Conservation (phyloP, 176 grass and related monocot species). For the Bonia amplexicaulis region DNA sequence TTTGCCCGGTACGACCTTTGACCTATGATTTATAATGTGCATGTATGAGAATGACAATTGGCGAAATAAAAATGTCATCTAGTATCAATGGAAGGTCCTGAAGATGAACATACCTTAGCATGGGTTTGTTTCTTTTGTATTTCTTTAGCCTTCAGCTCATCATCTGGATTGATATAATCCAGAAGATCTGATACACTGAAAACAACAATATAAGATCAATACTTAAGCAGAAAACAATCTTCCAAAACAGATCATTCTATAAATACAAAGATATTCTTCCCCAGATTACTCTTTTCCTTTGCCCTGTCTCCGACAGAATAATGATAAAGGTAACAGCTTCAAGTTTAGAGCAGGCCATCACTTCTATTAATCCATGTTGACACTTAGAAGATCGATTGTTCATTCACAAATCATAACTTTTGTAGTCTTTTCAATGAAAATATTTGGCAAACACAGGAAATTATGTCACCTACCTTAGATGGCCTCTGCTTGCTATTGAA, state of each 20-base stretch:
- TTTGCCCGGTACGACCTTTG: constrained; percentile 63
- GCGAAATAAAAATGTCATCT: constrained; percentile 23
- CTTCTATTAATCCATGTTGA: constrained; percentile 21
- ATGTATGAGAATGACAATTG: constrained; percentile 24
- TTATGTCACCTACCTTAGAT: constrained; percentile 69
- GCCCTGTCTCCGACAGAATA: too few relatives aligned
- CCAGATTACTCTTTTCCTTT: too few relatives aligned
- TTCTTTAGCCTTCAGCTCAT: constrained; percentile 90
- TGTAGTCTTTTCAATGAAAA: constrained; percentile 22
- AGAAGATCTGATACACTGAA: constrained; percentile 96
- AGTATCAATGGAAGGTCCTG: constrained; percentile 9
- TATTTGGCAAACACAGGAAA: constrained; percentile 10
- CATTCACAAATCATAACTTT: constrained; percentile 8
- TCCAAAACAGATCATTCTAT: background rate
- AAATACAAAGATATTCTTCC: background rate
- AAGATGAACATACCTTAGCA: constrained; percentile 65
- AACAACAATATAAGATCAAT: constrained; percentile 30
- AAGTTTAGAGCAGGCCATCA: constrained; percentile 24
- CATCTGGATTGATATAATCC: constrained; percentile 97
- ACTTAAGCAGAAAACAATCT: constrained; percentile 16
- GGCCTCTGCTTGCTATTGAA: constrained; percentile 98
- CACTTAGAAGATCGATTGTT: constrained; percentile 3
- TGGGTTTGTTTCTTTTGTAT: constrained; percentile 90
- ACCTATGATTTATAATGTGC: constrained; percentile 53
- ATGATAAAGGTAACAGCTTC: too few relatives aligned